Evolutionary conservation across 2,329 filamentous ascomycete genomes (phyloP).

Genomic region (Massarina eburnea): DNA sequence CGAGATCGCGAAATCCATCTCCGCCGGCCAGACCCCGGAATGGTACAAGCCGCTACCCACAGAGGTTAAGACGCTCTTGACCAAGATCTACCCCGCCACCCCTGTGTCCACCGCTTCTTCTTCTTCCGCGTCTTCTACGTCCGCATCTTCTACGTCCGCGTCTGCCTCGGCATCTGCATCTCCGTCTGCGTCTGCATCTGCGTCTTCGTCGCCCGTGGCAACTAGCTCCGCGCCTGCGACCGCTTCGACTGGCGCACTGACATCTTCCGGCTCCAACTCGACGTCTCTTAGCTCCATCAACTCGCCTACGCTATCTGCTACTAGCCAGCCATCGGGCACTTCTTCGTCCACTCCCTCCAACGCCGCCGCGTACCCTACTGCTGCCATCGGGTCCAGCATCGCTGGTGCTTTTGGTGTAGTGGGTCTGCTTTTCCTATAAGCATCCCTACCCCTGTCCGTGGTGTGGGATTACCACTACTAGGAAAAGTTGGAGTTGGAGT

Average conservation of each 20-base stretch:
- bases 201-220: constrained; percentile 8
- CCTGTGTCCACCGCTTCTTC: constrained; percentile 22
- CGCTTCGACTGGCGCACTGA: constrained; percentile 11
- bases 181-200: constrained; percentile 9
- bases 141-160: constrained; percentile 5
- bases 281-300: constrained; percentile 23
- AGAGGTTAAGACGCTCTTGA: constrained; percentile 48
- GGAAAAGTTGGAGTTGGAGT: constrained; percentile 3
- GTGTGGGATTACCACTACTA: no score
- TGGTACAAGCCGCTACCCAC: constrained; percentile 51
- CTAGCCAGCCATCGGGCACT: constrained; percentile 2
- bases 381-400: constrained; percentile 43
- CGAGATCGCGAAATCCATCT: constrained; percentile 47
- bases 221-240: constrained; percentile 7
- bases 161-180: constrained; percentile 4
- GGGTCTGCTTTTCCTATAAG: constrained; percentile 48
- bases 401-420: constrained; percentile 46
- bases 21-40: constrained; percentile 45
- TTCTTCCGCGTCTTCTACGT: constrained; percentile 12
- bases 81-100: constrained; percentile 35
- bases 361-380: constrained; percentile 40
- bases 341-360: constrained; percentile 12
- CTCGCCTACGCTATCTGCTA: constrained; percentile 23
- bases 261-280: constrained; percentile 23
- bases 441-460: background rate